Evolutionary conservation across 805 yeast species (phyloP).

Genomic region (Candida xiaguanensis): DNA sequence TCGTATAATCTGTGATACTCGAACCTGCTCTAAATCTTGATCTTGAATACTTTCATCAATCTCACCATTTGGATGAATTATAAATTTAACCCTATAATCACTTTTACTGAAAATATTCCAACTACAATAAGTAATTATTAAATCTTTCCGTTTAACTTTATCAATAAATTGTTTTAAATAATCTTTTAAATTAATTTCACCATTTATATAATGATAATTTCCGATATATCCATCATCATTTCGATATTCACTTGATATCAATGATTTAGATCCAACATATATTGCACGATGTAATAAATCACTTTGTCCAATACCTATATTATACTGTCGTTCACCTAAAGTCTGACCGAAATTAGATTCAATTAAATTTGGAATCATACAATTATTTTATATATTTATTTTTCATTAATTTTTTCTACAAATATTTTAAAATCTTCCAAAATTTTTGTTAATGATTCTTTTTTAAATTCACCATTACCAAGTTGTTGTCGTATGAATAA

Average conservation of each 20-base stretch:
- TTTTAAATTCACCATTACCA: slow-evolving; percentile 20
- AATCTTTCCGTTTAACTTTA: slow-evolving; percentile 12
- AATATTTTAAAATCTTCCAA: slow-evolving; percentile 22
- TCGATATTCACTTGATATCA: slow-evolving; percentile 24
- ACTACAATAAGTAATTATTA: slow-evolving; percentile 55
- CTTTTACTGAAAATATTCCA: slow-evolving; percentile 71
- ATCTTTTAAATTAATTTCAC: slow-evolving; percentile 26
- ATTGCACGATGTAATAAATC: slow-evolving; percentile 38
- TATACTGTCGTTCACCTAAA: slow-evolving; percentile 19
- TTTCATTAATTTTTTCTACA: background rate
- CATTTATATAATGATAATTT: slow-evolving; percentile 36
- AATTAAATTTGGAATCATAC: slow-evolving; percentile 19
- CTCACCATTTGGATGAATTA: slow-evolving; percentile 24
- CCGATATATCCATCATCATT: slow-evolving; percentile 39
- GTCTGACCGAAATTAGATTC: slow-evolving; percentile 28
- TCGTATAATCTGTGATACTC: slow-evolving; percentile 56
- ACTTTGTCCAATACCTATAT: slow-evolving; percentile 28
- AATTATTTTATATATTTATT: background rate
- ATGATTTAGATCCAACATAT: slow-evolving; percentile 28
- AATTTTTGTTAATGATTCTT: slow-evolving; percentile 17
- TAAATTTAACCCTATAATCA: slow-evolving; percentile 68
- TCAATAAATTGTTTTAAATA: slow-evolving; percentile 28
- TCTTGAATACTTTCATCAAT: slow-evolving; percentile 27
- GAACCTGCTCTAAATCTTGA: slow-evolving; percentile 57
- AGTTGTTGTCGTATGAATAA: slow-evolving; percentile 32